These are phyloP conservation scores for Stachybotrys echinatus DNA, from an alignment of 2,329 filamentous ascomycete genomes.

Conservation along the genomic window DNA sequence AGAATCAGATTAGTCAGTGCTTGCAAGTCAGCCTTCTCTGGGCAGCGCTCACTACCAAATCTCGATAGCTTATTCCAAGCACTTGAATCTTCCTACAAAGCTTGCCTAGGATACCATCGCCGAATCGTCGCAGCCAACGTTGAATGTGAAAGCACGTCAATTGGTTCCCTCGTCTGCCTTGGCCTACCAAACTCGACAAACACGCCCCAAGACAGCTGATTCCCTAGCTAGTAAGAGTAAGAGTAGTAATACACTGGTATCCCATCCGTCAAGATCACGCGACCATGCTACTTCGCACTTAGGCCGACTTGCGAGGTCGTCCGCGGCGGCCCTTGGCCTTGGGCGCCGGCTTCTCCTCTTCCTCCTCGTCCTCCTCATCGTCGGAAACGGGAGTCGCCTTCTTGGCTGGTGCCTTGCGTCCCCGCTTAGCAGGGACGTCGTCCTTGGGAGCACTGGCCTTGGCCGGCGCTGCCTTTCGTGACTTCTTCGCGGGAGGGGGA, in stretches of 20 bases:
- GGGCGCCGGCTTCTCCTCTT: constrained; percentile 23
- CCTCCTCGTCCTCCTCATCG: constrained; percentile 12
- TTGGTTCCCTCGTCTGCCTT: not conserved
- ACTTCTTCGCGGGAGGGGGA: constrained; percentile 5
- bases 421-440: constrained; percentile 6
- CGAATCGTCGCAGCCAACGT: too few species aligned
- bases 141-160: too few species aligned
- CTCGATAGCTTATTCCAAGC: too few species aligned
- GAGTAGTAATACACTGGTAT: not conserved
- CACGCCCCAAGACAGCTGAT: not conserved
- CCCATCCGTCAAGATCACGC: constrained; percentile 25
- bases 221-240: not conserved
- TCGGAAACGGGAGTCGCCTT: constrained; percentile 7
- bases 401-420: constrained; percentile 7
- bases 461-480: constrained; percentile 5
- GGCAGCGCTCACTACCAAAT: too few species aligned
- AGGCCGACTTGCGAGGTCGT: constrained; percentile 9
- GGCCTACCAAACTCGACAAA: not conserved
- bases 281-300: constrained; percentile 9
- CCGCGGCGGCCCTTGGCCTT: constrained; percentile 21
- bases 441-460: constrained; percentile 7
- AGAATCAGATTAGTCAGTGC: too few species aligned
- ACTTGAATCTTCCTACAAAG: too few species aligned
- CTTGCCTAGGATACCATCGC: too few species aligned
- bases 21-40: too few species aligned